A percentile compares a stretch with the other conserved stretches of the same genome.
These are phyloP conservation scores for Lepidium sativum DNA, from an alignment of 345 rosid genomes.

Conservation along the genomic window DNA sequence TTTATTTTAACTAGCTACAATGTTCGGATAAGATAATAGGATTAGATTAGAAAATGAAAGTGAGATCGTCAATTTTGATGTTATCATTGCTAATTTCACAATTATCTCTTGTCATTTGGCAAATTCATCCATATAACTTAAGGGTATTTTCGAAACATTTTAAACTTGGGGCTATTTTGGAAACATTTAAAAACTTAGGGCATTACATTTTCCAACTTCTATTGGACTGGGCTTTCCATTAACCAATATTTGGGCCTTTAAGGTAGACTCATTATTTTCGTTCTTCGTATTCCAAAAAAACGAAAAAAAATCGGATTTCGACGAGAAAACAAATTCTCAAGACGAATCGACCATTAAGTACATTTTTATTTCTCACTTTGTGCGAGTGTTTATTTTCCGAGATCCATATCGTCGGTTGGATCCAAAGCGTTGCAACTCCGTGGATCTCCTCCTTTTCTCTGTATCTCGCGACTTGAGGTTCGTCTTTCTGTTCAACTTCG, in stretches of 20 bases:
- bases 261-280: neutral
- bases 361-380: neutral
- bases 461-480: constrained; percentile 29
- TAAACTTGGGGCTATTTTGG: neutral
- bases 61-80: too few relatives aligned
- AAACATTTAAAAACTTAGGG: neutral
- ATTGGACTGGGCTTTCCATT: constrained; percentile 1
- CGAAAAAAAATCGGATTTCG: neutral
- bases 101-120: too few relatives aligned
- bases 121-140: too few relatives aligned
- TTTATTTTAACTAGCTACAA: too few relatives aligned
- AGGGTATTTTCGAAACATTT: neutral
- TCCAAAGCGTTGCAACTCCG: neutral
- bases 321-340: neutral
- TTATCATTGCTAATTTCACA: too few relatives aligned
- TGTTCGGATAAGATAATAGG: too few relatives aligned
- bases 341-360: constrained; percentile 11
- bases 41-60: too few relatives aligned
- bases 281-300: neutral
- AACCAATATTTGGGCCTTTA: neutral
- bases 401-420: constrained; percentile 21
- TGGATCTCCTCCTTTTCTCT: constrained; percentile 18
- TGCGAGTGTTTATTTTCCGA: constrained; percentile 6
- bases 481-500: constrained; percentile 3
- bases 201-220: neutral